A percentile compares a stretch with the other conserved stretches of the same genome.
phyloP scores from a whole-genome alignment of 1,284 basidiomycete species.

The Tremellales sp. region DNA sequence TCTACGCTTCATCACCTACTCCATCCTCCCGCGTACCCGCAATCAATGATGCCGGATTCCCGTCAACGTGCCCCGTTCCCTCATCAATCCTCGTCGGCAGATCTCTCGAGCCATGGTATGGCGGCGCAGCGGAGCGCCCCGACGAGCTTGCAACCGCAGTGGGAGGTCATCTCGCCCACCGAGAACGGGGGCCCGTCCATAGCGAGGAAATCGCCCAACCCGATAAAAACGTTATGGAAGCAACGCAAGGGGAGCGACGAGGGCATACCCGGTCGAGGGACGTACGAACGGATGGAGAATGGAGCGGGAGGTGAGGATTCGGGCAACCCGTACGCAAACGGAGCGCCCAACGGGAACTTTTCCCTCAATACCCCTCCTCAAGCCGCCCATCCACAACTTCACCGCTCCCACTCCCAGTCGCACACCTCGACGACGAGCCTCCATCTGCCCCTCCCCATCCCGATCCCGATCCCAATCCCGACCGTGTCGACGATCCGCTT shows the following conservation, averaged over 20 bases:
- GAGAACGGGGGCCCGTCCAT: too few relatives aligned
- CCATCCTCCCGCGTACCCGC: background rate
- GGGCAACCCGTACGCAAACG: too few relatives aligned
- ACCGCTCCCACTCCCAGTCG: conserved; percentile 7
- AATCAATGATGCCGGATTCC: conserved; percentile 26
- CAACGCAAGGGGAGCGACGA: background rate
- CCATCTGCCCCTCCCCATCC: conserved; percentile 21
- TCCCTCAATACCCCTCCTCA: conserved; percentile 12
- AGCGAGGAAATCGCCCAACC: too few relatives aligned
- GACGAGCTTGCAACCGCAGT: background rate
- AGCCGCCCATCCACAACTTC: conserved; percentile 7
- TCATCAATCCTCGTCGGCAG: conserved; percentile 30
- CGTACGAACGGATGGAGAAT: background rate
- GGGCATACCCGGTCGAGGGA: background rate
- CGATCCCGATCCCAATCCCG: conserved; percentile 25
- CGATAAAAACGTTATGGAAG: too few relatives aligned
- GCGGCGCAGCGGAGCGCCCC: conserved; percentile 13
- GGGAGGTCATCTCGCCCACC: background rate
- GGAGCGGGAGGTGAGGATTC: too few relatives aligned
- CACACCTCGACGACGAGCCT: too few relatives aligned
- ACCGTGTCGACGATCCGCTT: conserved; percentile 40
- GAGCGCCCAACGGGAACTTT: too few relatives aligned
- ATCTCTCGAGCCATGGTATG: conserved; percentile 16
- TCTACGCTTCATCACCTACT: too few relatives aligned
- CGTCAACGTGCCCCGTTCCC: conserved; percentile 42